phyloP scores from a whole-genome alignment of 169 alveolate genomes.

The Plasmodium vinckei region DNA sequence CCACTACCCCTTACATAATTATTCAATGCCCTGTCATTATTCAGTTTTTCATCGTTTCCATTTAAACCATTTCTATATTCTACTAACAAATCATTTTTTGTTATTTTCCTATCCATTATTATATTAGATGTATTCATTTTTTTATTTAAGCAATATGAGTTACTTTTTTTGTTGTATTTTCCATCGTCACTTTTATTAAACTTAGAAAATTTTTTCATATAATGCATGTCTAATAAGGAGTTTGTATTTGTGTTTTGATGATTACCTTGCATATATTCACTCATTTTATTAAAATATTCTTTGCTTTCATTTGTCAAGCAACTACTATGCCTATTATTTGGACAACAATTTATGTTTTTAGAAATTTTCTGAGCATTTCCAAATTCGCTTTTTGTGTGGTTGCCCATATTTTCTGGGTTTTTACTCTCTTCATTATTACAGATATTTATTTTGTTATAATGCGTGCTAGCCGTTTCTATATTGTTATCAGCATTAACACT shows the following conservation, averaged over 20 bases:
- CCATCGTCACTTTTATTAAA: slow-evolving; percentile 12
- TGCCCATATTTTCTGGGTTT: too few relatives aligned
- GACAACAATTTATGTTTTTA: too few relatives aligned
- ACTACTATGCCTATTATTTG: too few relatives aligned
- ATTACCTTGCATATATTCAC: background rate
- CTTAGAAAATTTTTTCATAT: background rate
- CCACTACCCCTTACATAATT: background rate
- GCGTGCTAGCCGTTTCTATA: too few relatives aligned
- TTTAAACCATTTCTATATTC: background rate
- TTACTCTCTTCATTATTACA: too few relatives aligned
- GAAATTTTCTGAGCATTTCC: too few relatives aligned
- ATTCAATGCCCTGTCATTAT: background rate
- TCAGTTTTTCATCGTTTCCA: background rate
- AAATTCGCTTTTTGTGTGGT: too few relatives aligned
- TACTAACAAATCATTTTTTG: slow-evolving; percentile 7
- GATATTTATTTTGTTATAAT: too few relatives aligned
- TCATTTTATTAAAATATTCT: background rate
- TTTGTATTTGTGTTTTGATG: too few relatives aligned
- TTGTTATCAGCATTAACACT: too few relatives aligned
- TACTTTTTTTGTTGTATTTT: background rate
- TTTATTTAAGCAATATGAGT: background rate
- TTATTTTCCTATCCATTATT: slow-evolving; percentile 7
- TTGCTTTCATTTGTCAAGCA: too few relatives aligned
- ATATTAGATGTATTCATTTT: slow-evolving; percentile 17
- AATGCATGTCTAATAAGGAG: slow-evolving; percentile 1